These are phyloP conservation scores for Apiospora saccharicola DNA, from an alignment of 2,329 filamentous ascomycete species.

Conservation along the genomic window DNA sequence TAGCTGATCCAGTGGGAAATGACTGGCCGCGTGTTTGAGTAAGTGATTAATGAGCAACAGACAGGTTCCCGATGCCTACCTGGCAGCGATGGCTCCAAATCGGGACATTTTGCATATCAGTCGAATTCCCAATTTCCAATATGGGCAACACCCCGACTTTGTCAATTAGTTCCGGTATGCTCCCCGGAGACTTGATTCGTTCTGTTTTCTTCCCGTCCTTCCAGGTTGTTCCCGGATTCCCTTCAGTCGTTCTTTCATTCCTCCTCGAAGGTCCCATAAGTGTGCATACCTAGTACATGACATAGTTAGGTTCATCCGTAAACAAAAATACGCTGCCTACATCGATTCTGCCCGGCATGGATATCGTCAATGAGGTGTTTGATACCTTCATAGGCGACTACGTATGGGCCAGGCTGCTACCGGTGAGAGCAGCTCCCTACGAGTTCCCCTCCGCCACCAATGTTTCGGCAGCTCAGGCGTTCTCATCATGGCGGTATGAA, in stretches of 20 bases:
- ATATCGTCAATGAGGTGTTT: conserved; percentile 85
- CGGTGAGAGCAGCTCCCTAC: conserved; percentile 62
- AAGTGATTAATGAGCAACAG: not conserved
- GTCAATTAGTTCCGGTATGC: too few relatives aligned
- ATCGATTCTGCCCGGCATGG: conserved; percentile 65
- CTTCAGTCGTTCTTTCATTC: conserved; percentile 28
- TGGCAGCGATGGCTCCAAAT: not conserved
- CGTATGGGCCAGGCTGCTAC: conserved; percentile 76
- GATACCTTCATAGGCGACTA: conserved; percentile 86
- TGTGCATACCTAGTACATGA: not conserved
- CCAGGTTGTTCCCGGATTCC: not conserved
- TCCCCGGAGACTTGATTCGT: not conserved
- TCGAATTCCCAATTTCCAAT: not conserved
- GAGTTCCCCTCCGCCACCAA: conserved; percentile 60
- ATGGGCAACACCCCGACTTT: not conserved
- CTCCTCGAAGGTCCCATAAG: conserved; percentile 32
- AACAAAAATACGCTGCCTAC: not conserved
- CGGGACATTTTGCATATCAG: not conserved
- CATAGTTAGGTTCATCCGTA: conserved; percentile 32
- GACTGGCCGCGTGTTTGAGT: not conserved
- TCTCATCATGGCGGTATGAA: conserved; percentile 72
- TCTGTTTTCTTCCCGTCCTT: not conserved
- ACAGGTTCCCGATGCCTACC: not conserved
- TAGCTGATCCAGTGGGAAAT: not conserved
- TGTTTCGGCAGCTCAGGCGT: conserved; percentile 59